Percentiles rank a stretch among this genome's conserved stretches.
These are phyloP conservation scores for Cerioporus squamosus DNA, from an alignment of 1,284 basidiomycete species.

Conservation along the genomic window DNA sequence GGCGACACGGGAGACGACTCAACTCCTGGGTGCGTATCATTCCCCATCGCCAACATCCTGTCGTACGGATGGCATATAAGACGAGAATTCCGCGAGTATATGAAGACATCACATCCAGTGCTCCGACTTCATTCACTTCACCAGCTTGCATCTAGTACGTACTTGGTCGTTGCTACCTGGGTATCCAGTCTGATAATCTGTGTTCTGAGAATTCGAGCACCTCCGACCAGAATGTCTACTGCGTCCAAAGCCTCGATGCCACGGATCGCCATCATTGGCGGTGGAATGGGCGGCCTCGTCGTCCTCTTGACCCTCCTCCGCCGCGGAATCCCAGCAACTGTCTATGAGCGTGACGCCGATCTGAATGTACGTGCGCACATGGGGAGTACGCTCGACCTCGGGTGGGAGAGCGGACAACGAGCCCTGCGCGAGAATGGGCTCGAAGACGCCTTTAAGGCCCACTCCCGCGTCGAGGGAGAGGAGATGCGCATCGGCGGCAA, in stretches of 20 bases:
- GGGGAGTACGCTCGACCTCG: constrained; percentile 22
- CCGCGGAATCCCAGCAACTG: constrained; percentile 16
- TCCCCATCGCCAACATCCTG: no score
- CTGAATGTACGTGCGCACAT: constrained; percentile 8
- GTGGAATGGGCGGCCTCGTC: constrained; percentile 14
- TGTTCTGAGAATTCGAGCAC: no score
- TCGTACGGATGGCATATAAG: no score
- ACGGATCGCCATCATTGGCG: constrained; percentile 23
- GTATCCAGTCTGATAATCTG: no score
- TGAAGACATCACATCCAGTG: no score
- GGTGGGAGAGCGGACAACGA: constrained; percentile 17
- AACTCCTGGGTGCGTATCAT: no score
- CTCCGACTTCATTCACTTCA: no score
- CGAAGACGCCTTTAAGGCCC: constrained; percentile 3
- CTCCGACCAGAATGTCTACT: background rate
- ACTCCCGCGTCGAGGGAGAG: constrained; percentile 15
- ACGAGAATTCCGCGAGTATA: no score
- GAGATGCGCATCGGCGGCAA: constrained; percentile 3
- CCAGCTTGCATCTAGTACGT: no score
- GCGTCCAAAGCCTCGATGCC: background rate
- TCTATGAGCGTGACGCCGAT: constrained; percentile 22
- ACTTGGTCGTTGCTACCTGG: no score
- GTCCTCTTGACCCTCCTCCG: constrained; percentile 16
- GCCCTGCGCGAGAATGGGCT: constrained; percentile 22
- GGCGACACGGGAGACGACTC: no score